Evolutionary conservation across 2,329 filamentous ascomycete genomes (phyloP).

Genomic region (Fusarium succisae): DNA sequence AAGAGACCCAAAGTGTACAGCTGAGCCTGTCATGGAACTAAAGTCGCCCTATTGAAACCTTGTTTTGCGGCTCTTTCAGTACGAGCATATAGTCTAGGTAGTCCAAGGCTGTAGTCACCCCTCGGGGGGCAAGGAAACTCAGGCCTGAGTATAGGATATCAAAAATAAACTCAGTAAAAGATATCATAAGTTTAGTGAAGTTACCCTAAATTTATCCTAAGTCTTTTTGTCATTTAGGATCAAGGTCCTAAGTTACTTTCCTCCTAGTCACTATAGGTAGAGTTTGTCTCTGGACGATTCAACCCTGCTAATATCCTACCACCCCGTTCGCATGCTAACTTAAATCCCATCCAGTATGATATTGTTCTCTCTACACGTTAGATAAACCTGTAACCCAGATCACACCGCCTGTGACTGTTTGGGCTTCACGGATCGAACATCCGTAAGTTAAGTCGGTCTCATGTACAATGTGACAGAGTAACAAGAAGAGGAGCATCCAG

Average conservation of each 20-base stretch:
- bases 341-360: not conserved
- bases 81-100: not conserved
- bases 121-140: no score
- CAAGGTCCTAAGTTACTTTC: no score
- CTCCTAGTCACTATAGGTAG: not conserved
- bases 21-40: not conserved
- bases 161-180: no score
- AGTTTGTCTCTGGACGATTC: not conserved
- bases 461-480: not conserved
- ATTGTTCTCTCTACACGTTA: constrained; percentile 14
- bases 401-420: constrained; percentile 6
- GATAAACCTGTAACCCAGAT: not conserved
- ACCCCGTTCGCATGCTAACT: not conserved
- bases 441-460: constrained; percentile 27
- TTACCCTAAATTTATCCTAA: no score
- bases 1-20: not conserved
- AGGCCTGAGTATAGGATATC: no score
- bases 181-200: no score
- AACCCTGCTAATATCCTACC: not conserved
- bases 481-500: constrained; percentile 1
- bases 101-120: not conserved
- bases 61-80: constrained; percentile 2
- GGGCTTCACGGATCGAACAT: constrained; percentile 25
- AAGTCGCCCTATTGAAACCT: not conserved
- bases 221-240: no score